These are phyloP conservation scores for Thraustochytrium striatum DNA, from an alignment of 352 stramenopile genomes.

Conservation along the genomic window DNA sequence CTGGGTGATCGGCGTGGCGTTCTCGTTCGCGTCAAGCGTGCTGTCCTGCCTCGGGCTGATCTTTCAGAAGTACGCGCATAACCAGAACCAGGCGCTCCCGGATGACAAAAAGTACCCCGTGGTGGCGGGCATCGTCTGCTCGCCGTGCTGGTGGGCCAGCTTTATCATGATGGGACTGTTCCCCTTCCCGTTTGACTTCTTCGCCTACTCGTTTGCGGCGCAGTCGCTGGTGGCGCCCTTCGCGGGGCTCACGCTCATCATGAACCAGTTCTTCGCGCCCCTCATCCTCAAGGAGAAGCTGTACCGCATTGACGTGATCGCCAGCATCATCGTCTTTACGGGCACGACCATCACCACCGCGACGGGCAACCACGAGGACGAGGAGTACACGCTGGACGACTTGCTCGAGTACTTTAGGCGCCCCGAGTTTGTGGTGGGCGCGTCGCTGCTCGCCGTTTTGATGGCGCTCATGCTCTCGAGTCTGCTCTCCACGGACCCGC, in stretches of 20 bases:
- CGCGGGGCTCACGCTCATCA: slow-evolving; percentile 40
- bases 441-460: not conserved
- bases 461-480: slow-evolving; percentile 29
- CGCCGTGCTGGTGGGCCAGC: slow-evolving; percentile 38
- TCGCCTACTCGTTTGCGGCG: slow-evolving; percentile 34
- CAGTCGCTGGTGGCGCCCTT: slow-evolving; percentile 38
- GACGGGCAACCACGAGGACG: slow-evolving; percentile 22
- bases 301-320: slow-evolving; percentile 30
- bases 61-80: slow-evolving; percentile 47
- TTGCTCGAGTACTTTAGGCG: not conserved
- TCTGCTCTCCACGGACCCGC: slow-evolving; percentile 1
- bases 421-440: slow-evolving; percentile 4
- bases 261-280: slow-evolving; percentile 46
- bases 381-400: slow-evolving; percentile 5
- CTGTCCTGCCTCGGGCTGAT: slow-evolving; percentile 37
- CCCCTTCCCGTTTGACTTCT: slow-evolving; percentile 43
- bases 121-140: slow-evolving; percentile 26
- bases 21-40: slow-evolving; percentile 10
- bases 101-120: slow-evolving; percentile 44
- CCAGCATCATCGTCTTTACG: slow-evolving; percentile 35
- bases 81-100: slow-evolving; percentile 40
- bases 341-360: slow-evolving; percentile 24
- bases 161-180: slow-evolving; percentile 49
- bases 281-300: slow-evolving; percentile 45
- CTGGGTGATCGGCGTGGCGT: slow-evolving; percentile 37